Percentiles rank a stretch among this genome's conserved stretches.
phyloP scores from a whole-genome alignment of 2,329 filamentous ascomycete species.

The Lasiodiplodia gonubiensis region DNA sequence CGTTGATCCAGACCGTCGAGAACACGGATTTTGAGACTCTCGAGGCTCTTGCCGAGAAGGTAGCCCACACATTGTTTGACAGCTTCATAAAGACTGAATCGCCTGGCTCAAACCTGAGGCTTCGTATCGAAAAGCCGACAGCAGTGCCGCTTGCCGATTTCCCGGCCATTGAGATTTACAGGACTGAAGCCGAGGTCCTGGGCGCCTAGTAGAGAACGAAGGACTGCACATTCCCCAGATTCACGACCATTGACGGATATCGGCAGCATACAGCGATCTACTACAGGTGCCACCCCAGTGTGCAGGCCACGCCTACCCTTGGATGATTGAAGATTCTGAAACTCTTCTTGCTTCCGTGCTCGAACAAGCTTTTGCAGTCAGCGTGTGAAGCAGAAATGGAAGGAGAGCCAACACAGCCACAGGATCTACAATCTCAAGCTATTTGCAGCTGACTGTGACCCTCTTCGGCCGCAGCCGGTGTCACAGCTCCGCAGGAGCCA shows the following conservation, averaged over 20 bases:
- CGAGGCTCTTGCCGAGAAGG: constrained; percentile 50
- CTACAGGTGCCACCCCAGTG: too few relatives aligned
- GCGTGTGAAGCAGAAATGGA: neutral
- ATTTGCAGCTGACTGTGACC: neutral
- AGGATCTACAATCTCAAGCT: neutral
- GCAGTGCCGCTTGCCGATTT: constrained; percentile 76
- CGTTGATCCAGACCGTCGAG: constrained; percentile 47
- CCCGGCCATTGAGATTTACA: constrained; percentile 66
- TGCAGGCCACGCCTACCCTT: too few relatives aligned
- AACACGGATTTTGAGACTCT: constrained; percentile 54
- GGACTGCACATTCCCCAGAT: too few relatives aligned
- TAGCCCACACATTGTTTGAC: constrained; percentile 50
- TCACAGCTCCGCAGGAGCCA: neutral
- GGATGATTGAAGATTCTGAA: neutral
- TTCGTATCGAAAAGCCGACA: constrained; percentile 73
- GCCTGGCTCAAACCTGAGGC: constrained; percentile 60
- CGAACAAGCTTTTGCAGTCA: neutral
- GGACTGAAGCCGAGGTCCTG: constrained; percentile 26
- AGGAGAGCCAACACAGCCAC: neutral
- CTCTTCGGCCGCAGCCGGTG: neutral
- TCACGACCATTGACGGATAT: too few relatives aligned
- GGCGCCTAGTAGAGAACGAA: neutral
- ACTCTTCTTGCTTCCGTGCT: neutral
- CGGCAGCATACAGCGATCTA: too few relatives aligned
- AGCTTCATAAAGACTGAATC: constrained; percentile 42